These are phyloP conservation scores for Potentilla sterilis DNA, from an alignment of 306 rosid species.

Conservation along the genomic window DNA sequence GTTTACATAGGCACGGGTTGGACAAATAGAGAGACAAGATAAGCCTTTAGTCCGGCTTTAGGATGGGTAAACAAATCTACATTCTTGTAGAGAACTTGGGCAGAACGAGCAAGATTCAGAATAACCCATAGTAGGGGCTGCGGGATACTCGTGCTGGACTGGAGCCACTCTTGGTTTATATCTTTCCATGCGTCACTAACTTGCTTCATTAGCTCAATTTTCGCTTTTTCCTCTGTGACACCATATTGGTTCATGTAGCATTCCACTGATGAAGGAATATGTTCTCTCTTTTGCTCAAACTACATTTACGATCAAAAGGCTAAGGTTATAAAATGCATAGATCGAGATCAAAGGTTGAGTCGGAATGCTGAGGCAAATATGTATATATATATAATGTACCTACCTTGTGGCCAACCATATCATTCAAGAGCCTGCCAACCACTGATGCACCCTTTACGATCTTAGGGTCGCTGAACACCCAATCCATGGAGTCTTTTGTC, in stretches of 20 bases:
- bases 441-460: neutral
- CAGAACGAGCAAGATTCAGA: slow-evolving; percentile 25
- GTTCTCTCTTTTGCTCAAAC: neutral
- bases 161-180: slow-evolving; percentile 39
- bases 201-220: neutral
- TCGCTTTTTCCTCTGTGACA: slow-evolving; percentile 2
- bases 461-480: neutral
- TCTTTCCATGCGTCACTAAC: slow-evolving; percentile 16
- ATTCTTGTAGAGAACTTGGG: slow-evolving; percentile 27
- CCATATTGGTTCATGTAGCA: neutral
- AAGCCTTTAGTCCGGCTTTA: neutral
- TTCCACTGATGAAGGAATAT: neutral
- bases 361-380: neutral
- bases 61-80: slow-evolving; percentile 26
- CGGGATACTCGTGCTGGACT: neutral
- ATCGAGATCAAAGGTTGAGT: neutral
- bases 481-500: neutral
- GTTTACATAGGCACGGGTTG: neutral
- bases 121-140: slow-evolving; percentile 18
- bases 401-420: neutral
- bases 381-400: neutral
- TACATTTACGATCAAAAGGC: neutral
- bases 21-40: neutral
- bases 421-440: neutral
- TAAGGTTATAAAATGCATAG: neutral